A percentile compares a stretch with the other conserved stretches of the same genome.
phyloP scores from a whole-genome alignment of 2,329 filamentous ascomycete genomes.

The Alternaria conjuncta region DNA sequence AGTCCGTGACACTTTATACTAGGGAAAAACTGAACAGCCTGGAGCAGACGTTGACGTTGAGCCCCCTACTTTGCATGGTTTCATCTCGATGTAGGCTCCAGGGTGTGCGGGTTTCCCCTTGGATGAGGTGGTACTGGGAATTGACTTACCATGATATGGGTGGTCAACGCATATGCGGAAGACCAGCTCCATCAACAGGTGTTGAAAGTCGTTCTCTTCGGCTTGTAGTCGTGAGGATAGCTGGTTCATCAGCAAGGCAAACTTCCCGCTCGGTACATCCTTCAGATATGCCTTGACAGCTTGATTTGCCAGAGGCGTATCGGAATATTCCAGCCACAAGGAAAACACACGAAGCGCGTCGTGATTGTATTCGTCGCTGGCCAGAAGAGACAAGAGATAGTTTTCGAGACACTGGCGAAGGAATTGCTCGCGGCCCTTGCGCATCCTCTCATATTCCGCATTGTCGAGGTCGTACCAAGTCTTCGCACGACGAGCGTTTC shows the following conservation, averaged over 20 bases:
- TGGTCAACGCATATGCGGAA: constrained; percentile 88
- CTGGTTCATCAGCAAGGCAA: constrained; percentile 93
- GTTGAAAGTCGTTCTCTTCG: constrained; percentile 74
- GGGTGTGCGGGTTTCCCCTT: neutral
- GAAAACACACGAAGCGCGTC: constrained; percentile 92
- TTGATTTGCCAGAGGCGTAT: constrained; percentile 76
- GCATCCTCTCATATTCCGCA: constrained; percentile 80
- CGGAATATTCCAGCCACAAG: constrained; percentile 88
- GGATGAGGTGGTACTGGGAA: neutral
- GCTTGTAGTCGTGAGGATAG: constrained; percentile 89
- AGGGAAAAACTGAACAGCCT: neutral
- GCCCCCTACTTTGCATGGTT: neutral
- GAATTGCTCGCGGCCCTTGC: constrained; percentile 78
- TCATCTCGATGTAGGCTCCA: neutral
- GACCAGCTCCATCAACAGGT: constrained; percentile 74
- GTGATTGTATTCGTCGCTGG: constrained; percentile 87
- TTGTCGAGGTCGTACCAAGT: constrained; percentile 91
- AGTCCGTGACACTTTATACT: neutral
- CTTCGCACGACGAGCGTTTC: constrained; percentile 72
- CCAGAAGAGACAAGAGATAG: constrained; percentile 82
- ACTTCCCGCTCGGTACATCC: constrained; percentile 86
- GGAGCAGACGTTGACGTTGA: neutral
- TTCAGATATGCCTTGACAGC: constrained; percentile 74
- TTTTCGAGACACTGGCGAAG: constrained; percentile 90
- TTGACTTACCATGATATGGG: constrained; percentile 74